Base-by-base conservation (phyloP, 441 rosid species). In the Adansonia gregorii region DNA sequence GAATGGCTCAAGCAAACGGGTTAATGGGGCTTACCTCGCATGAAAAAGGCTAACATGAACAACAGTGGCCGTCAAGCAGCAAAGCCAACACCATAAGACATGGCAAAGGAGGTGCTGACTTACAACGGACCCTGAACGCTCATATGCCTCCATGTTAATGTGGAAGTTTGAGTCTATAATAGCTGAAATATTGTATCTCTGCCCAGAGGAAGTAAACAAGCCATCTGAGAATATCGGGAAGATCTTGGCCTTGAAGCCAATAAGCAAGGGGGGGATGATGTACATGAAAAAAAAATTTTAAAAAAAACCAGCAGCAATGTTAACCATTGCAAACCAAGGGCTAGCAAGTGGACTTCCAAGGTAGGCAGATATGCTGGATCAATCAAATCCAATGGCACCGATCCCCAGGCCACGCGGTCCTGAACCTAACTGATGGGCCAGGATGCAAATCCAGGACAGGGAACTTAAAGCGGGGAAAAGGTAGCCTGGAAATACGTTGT, bases 301-400 rank as follows among this genome's bases (percentile, higher is more conserved):
- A 61, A 67, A 3, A 54, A 87, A 90, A 15, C 93, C 92, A 10
- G 43, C 83, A 22, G 88, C 89, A 49, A 82, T 77, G 70, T 88
- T 90, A 49, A 87, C 90, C 78, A 88, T 88, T 14, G 93, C 88
- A n/a, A 88, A 90, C 86, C 90, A 90, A 0, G 92, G 92, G 54
- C 87, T 86, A 2, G 92, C 90, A 41, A 90, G 86, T 15, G 90
- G 90, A 81, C 93, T 90, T 41, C 90, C 93, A 14, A 88, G 84
- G 82, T 86, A 90, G 3, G 80, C 63, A 2, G 84, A 86, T 43
- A 86, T 86, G 83, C 82, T 86, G 17, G 88, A 82, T 87, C 88
- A 86, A 27, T 86, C 88, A 46, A 86, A 76, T 3, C 88, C 87
- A 54, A 83, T 31, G 8, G 88, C 86, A 24, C 84, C 88, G 46